phyloP scores from a whole-genome alignment of 2,329 filamentous ascomycete species.

The Pyrenochaeta sp. region DNA sequence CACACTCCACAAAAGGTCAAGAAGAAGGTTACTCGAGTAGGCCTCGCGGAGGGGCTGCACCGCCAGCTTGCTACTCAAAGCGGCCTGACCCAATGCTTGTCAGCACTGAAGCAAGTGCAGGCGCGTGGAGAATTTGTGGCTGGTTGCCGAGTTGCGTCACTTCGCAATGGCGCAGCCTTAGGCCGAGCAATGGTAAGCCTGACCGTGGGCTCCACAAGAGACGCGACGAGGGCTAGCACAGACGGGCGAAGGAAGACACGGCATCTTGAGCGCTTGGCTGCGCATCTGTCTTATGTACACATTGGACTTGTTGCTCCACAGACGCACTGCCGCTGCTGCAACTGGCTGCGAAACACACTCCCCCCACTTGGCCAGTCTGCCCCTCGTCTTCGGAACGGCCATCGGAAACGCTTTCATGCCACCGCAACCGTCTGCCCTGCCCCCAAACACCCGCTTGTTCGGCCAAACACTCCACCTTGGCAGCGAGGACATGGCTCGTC shows the following conservation, averaged over 20 bases:
- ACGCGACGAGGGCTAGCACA: not conserved
- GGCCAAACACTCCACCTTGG: slow-evolving; percentile 9
- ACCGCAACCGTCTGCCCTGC: not conserved
- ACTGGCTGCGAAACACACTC: not conserved
- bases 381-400: slow-evolving; percentile 1
- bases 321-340: not conserved
- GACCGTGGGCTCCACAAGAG: not conserved
- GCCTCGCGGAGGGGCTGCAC: slow-evolving; percentile 14
- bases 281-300: slow-evolving; percentile 1
- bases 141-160: slow-evolving; percentile 29
- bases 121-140: slow-evolving; percentile 28
- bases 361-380: not conserved
- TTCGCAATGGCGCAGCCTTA: slow-evolving; percentile 25
- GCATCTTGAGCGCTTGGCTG: slow-evolving; percentile 21
- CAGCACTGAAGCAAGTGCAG: slow-evolving; percentile 21
- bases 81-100: slow-evolving; percentile 24
- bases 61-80: slow-evolving; percentile 17
- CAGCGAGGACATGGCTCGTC: not conserved
- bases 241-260: slow-evolving; percentile 18
- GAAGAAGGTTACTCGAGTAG: slow-evolving; percentile 11
- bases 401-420: not conserved
- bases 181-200: slow-evolving; percentile 16
- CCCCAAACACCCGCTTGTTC: slow-evolving; percentile 4
- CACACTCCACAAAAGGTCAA: slow-evolving; percentile 12
- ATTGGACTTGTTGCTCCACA: not conserved